Conservation (phyloP, 2,329 filamentous ascomycete species). For the Capronia coronata region DNA sequence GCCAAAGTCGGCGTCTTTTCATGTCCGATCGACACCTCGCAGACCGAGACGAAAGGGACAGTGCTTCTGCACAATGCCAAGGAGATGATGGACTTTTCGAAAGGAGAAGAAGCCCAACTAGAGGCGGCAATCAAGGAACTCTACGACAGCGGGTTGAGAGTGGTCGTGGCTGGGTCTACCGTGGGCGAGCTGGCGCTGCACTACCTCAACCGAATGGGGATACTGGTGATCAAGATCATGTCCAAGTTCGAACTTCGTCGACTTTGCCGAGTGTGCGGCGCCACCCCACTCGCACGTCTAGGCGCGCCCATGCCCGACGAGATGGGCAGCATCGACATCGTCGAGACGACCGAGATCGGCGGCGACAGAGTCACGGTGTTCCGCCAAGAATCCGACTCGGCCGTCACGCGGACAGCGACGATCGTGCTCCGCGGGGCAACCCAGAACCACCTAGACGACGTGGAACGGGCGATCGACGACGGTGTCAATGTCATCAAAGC, state of each 20-base stretch:
- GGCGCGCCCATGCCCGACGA: conserved; percentile 99
- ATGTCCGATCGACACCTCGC: conserved; percentile 88
- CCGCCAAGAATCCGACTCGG: conserved; percentile 73
- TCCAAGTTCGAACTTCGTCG: conserved; percentile 97
- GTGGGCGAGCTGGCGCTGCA: conserved; percentile 93
- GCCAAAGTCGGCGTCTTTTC: conserved; percentile 97
- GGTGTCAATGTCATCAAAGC: conserved; percentile 98
- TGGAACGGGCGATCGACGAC: conserved; percentile 94
- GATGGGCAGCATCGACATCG: conserved; percentile 90
- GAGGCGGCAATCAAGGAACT: conserved; percentile 91
- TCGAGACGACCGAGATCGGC: conserved; percentile 95
- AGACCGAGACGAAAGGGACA: conserved; percentile 98
- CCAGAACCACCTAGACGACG: conserved; percentile 94
- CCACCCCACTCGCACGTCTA: conserved; percentile 88
- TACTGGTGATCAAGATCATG: conserved; percentile 91
- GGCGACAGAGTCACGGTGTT: conserved; percentile 98
- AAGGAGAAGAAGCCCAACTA: conserved; percentile 88
- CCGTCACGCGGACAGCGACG: conserved; percentile 85
- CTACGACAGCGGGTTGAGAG: conserved; percentile 84
- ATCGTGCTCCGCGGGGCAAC: conserved; percentile 91
- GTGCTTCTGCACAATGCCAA: conserved; percentile 94
- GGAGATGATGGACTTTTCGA: conserved; percentile 98
- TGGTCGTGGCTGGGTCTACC: conserved; percentile 86
- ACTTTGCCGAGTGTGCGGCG: conserved; percentile 91
- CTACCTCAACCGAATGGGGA: conserved; percentile 95